phyloP scores from a whole-genome alignment of 352 stramenopile species.

The Thalassiosira mediterranea region DNA sequence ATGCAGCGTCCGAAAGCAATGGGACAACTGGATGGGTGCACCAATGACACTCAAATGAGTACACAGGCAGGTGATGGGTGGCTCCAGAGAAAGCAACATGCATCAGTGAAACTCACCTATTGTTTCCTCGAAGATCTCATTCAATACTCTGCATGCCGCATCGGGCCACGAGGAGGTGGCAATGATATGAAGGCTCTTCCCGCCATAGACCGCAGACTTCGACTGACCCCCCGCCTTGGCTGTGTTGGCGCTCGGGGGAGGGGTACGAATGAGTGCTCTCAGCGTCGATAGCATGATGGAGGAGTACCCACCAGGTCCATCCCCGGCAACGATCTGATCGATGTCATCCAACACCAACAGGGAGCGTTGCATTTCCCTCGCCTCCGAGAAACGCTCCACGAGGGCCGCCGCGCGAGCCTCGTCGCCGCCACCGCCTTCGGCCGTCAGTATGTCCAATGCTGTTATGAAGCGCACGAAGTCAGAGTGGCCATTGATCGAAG shows the following conservation, averaged over 20 bases:
- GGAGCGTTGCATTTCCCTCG: conserved; percentile 67
- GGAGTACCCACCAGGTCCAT: conserved; percentile 59
- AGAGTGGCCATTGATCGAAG: conserved; percentile 56
- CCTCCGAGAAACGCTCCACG: conserved; percentile 68
- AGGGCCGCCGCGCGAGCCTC: conserved; percentile 68
- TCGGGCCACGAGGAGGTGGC: conserved; percentile 68
- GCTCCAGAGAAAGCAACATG: background rate
- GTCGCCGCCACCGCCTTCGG: conserved; percentile 56
- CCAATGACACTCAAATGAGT: conserved; percentile 10
- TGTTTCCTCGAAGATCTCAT: conserved; percentile 80
- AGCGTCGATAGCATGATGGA: conserved; percentile 77
- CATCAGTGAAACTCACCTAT: conserved; percentile 48
- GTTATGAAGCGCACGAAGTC: conserved; percentile 79
- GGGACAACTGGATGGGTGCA: conserved; percentile 71
- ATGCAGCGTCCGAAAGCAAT: conserved; percentile 53
- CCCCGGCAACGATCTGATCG: conserved; percentile 65
- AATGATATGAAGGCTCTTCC: conserved; percentile 66
- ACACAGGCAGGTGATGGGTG: background rate
- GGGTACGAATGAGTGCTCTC: conserved; percentile 66
- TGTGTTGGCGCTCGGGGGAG: conserved; percentile 40
- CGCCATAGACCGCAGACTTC: conserved; percentile 24
- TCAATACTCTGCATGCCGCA: conserved; percentile 63
- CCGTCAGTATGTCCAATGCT: conserved; percentile 66
- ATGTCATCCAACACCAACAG: conserved; percentile 77
- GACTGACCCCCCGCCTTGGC: conserved; percentile 58